Conservation (phyloP, 2,329 filamentous ascomycete genomes). For the Pyricularia sp. region DNA sequence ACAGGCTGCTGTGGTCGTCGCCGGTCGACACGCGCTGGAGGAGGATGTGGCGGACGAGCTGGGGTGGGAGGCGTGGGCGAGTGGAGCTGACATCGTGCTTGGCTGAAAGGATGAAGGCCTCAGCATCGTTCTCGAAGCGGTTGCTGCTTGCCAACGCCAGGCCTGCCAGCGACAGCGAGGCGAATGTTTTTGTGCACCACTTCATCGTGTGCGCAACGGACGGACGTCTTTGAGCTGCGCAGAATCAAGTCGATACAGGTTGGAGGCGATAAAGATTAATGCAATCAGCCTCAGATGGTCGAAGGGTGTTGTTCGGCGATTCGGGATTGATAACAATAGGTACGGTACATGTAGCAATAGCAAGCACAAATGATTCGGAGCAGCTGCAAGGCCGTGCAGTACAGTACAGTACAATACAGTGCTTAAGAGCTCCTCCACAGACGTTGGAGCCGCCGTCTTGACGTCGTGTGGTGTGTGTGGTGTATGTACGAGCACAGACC, state of each 20-base stretch:
- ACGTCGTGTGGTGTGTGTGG: not conserved
- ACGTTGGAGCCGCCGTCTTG: too few species aligned
- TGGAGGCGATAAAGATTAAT: not conserved
- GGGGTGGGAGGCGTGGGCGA: conserved; percentile 35
- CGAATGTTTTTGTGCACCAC: conserved; percentile 1
- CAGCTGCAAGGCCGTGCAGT: not conserved
- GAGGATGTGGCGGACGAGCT: conserved; percentile 48
- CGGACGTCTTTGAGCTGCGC: not conserved
- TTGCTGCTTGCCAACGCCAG: not conserved
- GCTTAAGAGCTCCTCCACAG: not conserved
- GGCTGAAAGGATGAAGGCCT: not conserved
- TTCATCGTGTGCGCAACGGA: not conserved
- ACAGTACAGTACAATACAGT: not conserved
- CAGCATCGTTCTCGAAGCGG: not conserved
- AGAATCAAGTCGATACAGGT: not conserved
- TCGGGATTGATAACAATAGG: not conserved
- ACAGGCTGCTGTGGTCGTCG: conserved; percentile 35
- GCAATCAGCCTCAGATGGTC: not conserved
- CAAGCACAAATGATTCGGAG: not conserved
- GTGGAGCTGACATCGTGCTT: conserved; percentile 10
- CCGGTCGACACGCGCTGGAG: conserved; percentile 42
- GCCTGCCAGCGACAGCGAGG: conserved; percentile 6
- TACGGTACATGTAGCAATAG: not conserved
- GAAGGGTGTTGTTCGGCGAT: not conserved
- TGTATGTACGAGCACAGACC: not conserved